A percentile compares a stretch with the other conserved stretches of the same genome.
Evolutionary conservation across 139 green algal species (phyloP).

Genomic region (Medakamo hakoo): DNA sequence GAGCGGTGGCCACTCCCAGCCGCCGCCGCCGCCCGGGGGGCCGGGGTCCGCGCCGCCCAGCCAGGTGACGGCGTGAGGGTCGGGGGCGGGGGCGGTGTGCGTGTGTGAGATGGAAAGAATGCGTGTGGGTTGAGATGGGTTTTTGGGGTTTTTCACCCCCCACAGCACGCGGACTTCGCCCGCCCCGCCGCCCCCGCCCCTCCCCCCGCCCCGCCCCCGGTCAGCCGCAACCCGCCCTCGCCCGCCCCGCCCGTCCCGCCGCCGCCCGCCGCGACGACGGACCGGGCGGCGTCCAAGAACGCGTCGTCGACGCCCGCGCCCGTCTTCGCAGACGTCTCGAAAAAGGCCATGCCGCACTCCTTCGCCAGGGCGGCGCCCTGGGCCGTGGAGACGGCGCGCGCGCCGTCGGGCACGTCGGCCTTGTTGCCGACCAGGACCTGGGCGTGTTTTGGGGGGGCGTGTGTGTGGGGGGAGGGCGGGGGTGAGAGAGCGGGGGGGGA

Average conservation of each 20-base stretch:
- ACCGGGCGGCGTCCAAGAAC: slow-evolving; percentile 13
- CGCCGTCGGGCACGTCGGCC: slow-evolving; percentile 72
- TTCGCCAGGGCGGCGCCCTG: slow-evolving; percentile 64
- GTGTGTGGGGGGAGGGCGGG: too few relatives aligned
- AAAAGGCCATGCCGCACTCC: slow-evolving; percentile 82
- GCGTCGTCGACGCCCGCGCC: slow-evolving; percentile 69
- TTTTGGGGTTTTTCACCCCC: neutral
- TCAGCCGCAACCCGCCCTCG: neutral
- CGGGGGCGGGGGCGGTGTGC: neutral
- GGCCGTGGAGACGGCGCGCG: slow-evolving; percentile 54
- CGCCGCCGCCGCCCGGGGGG: neutral
- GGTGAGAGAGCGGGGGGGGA: too few relatives aligned
- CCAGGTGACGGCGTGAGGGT: too few relatives aligned
- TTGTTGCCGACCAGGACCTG: slow-evolving; percentile 94
- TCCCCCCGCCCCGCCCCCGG: too few relatives aligned
- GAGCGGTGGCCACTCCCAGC: slow-evolving; percentile 1
- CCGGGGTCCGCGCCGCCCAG: too few relatives aligned
- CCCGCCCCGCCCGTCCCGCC: slow-evolving; percentile 6
- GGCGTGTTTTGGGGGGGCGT: too few relatives aligned
- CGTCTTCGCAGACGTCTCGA: slow-evolving; percentile 80
- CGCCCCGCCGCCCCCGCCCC: neutral
- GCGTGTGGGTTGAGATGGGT: neutral
- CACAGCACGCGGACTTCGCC: neutral
- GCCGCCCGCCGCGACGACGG: slow-evolving; percentile 11
- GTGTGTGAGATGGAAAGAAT: neutral